phyloP scores from a whole-genome alignment of 2,329 filamentous ascomycete genomes.

The Conoideocrella luteorostrata region DNA sequence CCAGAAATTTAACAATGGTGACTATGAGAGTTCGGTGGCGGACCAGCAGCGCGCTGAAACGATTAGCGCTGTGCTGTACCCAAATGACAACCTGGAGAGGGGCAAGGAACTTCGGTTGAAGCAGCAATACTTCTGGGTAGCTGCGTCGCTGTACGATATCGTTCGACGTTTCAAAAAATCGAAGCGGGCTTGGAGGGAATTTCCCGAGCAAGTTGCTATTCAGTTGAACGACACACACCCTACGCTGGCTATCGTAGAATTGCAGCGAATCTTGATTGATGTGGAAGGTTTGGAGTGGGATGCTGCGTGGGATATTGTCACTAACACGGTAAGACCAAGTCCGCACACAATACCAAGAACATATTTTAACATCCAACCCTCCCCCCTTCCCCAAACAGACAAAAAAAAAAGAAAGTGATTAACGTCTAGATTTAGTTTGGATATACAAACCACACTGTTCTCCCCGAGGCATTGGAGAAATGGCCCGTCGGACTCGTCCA shows the following conservation, averaged over 20 bases:
- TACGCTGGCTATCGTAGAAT: constrained; percentile 89
- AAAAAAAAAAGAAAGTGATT: no score
- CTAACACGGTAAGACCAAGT: constrained; percentile 57
- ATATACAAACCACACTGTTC: constrained; percentile 97
- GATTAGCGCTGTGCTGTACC: constrained; percentile 94
- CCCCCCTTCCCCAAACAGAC: no score
- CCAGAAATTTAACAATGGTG: constrained; percentile 97
- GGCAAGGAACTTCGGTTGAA: constrained; percentile 97
- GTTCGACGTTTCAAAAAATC: constrained; percentile 98
- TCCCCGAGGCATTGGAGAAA: constrained; percentile 95
- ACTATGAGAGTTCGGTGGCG: constrained; percentile 96
- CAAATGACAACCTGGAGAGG: constrained; percentile 93
- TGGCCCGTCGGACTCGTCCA: constrained; percentile 93
- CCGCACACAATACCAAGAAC: no score
- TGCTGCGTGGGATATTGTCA: constrained; percentile 78
- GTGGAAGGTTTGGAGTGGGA: constrained; percentile 90
- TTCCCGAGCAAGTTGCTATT: constrained; percentile 91
- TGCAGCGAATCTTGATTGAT: constrained; percentile 88
- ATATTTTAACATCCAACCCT: no score
- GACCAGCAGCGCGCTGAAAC: constrained; percentile 98
- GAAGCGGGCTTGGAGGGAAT: constrained; percentile 83
- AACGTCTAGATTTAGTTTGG: constrained; percentile 74
- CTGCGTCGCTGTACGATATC: constrained; percentile 92
- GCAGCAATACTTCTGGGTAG: constrained; percentile 99
- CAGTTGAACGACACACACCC: constrained; percentile 98